phyloP scores from a whole-genome alignment of 2,329 filamentous ascomycete species.

The Scytalidium sp. region DNA sequence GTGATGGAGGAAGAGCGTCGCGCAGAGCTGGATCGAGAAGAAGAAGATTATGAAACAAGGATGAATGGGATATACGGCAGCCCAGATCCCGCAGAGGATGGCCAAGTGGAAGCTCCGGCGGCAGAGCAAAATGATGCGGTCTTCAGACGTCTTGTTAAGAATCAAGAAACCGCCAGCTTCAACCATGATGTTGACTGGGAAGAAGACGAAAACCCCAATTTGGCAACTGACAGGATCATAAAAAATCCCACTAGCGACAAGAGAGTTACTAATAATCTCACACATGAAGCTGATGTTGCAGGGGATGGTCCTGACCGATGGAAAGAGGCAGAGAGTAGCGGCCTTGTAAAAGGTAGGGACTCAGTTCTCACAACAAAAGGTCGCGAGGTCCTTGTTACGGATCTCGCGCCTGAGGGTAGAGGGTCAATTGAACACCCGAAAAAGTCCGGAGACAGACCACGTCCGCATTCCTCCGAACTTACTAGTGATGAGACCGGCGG shows the following conservation, averaged over 20 bases:
- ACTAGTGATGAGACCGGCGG: conserved; percentile 24
- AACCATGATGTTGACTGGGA: conserved; percentile 65
- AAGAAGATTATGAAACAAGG: conserved; percentile 49
- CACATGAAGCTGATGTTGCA: conserved; percentile 72
- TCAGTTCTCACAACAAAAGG: conserved; percentile 63
- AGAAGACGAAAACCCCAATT: conserved; percentile 28
- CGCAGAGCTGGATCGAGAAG: conserved; percentile 58
- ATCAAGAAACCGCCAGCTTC: conserved; percentile 61
- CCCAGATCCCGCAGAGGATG: conserved; percentile 36
- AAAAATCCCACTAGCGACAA: conserved; percentile 40
- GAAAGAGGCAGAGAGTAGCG: conserved; percentile 60
- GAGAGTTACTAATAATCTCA: conserved; percentile 56
- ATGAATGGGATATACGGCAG: conserved; percentile 59
- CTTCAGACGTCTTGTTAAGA: conserved; percentile 23
- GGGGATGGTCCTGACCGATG: conserved; percentile 77
- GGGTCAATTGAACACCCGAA: conserved; percentile 53
- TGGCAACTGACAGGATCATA: conserved; percentile 40
- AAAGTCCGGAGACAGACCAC: conserved; percentile 33
- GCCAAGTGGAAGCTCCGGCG: conserved; percentile 8
- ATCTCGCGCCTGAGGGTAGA: conserved; percentile 61
- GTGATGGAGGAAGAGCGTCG: conserved; percentile 76
- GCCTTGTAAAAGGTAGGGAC: conserved; percentile 64
- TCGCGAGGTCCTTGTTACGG: conserved; percentile 69
- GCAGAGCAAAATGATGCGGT: conserved; percentile 1
- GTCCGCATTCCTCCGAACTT: conserved; percentile 8